phyloP scores from a whole-genome alignment of 139 green algal genomes.

The Yamagishiella unicocca region DNA sequence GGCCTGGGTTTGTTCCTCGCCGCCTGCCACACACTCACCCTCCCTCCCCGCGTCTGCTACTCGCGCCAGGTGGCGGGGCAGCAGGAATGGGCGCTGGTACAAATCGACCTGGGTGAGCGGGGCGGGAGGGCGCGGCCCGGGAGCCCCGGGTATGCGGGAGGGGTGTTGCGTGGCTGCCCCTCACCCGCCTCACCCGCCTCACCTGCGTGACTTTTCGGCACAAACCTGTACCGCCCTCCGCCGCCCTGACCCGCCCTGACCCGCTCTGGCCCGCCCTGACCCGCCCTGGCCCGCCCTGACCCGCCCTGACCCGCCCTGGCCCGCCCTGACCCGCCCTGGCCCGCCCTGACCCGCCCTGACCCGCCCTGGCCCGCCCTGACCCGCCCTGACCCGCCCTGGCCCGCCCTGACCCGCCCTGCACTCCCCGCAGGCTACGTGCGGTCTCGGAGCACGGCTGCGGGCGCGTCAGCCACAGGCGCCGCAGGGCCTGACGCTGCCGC shows the following conservation, averaged over 20 bases:
- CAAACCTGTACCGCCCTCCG: no score
- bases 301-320: no score
- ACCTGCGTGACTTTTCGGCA: no score
- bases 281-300: no score
- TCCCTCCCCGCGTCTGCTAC: neutral
- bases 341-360: no score
- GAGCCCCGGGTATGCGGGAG: neutral
- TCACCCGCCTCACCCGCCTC: neutral
- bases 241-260: no score
- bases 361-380: no score
- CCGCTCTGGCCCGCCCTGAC: no score
- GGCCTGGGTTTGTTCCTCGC: neutral
- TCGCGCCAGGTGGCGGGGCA: neutral
- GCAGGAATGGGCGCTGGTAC: constrained; percentile 63
- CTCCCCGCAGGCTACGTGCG: neutral
- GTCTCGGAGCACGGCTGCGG: neutral
- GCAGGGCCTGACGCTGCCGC: neutral
- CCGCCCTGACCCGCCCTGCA: neutral
- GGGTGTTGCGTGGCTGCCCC: no score
- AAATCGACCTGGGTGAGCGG: constrained; percentile 64
- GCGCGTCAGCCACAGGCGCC: no score
- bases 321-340: no score
- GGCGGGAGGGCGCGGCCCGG: neutral
- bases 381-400: no score
- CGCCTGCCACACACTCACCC: neutral